Percentiles rank a stretch among this genome's conserved stretches.
phyloP scores from a whole-genome alignment of 192 early-diverging fungal species.

The Kappamyces sp. region DNA sequence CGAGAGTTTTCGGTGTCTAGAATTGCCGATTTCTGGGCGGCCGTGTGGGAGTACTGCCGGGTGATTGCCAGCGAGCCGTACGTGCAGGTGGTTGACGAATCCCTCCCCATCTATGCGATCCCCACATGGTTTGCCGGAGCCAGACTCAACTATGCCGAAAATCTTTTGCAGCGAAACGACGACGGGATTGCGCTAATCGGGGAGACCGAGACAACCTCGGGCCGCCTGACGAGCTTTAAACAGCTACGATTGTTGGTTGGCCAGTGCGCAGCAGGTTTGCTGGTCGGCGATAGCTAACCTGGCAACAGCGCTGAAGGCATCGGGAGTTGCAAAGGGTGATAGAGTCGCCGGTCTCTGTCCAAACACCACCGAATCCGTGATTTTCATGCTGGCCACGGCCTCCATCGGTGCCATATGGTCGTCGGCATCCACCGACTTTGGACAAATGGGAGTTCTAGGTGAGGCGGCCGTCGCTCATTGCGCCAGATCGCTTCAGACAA shows the following conservation, averaged over 20 bases:
- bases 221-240: constrained; percentile 53
- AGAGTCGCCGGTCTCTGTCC: constrained; percentile 85
- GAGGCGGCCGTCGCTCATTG: constrained; percentile 32
- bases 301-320: constrained; percentile 51
- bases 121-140: constrained; percentile 87
- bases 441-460: constrained; percentile 54
- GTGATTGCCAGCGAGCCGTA: constrained; percentile 44
- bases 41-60: constrained; percentile 73
- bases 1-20: constrained; percentile 77
- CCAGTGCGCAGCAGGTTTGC: constrained; percentile 42
- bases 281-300: no score
- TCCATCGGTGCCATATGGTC: constrained; percentile 91
- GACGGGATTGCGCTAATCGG: constrained; percentile 34
- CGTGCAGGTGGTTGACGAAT: constrained; percentile 58
- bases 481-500: constrained; percentile 89
- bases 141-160: constrained; percentile 87
- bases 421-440: constrained; percentile 94
- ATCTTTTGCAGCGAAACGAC: constrained; percentile 58
- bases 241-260: constrained; percentile 69
- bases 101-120: constrained; percentile 74
- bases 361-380: constrained; percentile 77
- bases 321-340: constrained; percentile 74
- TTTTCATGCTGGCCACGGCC: constrained; percentile 35
- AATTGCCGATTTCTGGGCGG: constrained; percentile 78
- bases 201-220: constrained; percentile 39